Evolutionary conservation across 768 basidiomycete genomes (phyloP).

Genomic region (Russula olivacea): DNA sequence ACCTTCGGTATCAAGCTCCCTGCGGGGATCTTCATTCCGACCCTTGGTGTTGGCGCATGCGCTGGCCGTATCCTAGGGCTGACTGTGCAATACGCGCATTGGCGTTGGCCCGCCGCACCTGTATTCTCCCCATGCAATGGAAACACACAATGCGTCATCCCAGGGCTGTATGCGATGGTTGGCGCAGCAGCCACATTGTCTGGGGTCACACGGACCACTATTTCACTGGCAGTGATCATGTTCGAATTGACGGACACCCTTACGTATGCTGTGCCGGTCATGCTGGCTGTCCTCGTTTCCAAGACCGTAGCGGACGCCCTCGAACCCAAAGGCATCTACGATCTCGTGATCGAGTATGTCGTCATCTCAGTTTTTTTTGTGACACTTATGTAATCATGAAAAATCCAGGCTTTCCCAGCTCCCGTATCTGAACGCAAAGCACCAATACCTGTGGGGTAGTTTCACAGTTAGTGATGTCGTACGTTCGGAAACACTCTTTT

Average conservation of each 20-base stretch:
- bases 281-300: constrained; percentile 82
- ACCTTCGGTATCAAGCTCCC: constrained; percentile 92
- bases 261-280: constrained; percentile 86
- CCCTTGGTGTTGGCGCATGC: constrained; percentile 90
- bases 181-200: constrained; percentile 92
- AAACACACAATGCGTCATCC: constrained; percentile 70
- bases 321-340: constrained; percentile 94
- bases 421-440: constrained; percentile 89
- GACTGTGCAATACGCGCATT: constrained; percentile 68
- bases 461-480: constrained; percentile 76
- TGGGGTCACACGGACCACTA: constrained; percentile 91
- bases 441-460: constrained; percentile 82
- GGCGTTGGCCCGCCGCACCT: constrained; percentile 48
- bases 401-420: constrained; percentile 62
- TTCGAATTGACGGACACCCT: constrained; percentile 92
- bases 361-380: constrained; percentile 20
- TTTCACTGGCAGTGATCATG: constrained; percentile 93
- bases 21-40: constrained; percentile 96
- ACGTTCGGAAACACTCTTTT: constrained; percentile 29
- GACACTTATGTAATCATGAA: constrained; percentile 3
- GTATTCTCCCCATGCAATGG: constrained; percentile 65
- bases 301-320: constrained; percentile 86
- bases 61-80: constrained; percentile 86
- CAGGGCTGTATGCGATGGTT: constrained; percentile 92
- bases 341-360: constrained; percentile 81